Evolutionary conservation across 2,329 filamentous ascomycete genomes (phyloP).

Genomic region (Cladosporium sp.): DNA sequence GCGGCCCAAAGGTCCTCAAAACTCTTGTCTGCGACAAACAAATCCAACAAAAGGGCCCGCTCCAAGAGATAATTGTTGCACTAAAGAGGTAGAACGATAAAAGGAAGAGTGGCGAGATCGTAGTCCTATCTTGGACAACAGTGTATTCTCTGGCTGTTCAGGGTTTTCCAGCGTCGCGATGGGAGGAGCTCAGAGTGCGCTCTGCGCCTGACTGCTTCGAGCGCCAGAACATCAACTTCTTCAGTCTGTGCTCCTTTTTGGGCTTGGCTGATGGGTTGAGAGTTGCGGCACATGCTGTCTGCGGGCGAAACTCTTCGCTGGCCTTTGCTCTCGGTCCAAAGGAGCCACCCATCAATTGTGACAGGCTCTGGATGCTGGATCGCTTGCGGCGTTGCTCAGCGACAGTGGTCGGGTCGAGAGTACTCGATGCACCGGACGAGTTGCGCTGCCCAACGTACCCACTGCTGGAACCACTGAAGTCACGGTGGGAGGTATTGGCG

Average conservation of each 20-base stretch:
- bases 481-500: constrained; percentile 30
- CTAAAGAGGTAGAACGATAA: background rate
- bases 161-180: background rate
- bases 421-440: constrained; percentile 38
- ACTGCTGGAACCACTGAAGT: constrained; percentile 25
- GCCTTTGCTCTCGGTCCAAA: constrained; percentile 46
- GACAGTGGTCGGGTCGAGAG: constrained; percentile 29
- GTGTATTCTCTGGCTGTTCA: background rate
- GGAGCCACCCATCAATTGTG: constrained; percentile 69
- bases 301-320: constrained; percentile 31
- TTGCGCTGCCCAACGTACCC: constrained; percentile 28
- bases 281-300: constrained; percentile 49
- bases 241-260: constrained; percentile 66
- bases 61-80: background rate
- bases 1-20: no score
- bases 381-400: constrained; percentile 62
- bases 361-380: constrained; percentile 72
- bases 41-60: background rate
- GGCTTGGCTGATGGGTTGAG: constrained; percentile 28
- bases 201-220: constrained; percentile 25
- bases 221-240: constrained; percentile 78
- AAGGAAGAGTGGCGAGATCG: background rate
- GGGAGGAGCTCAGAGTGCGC: background rate
- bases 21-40: no score
- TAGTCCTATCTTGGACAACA: background rate